Evolutionary conservation across 1,284 basidiomycete species (phyloP), one percentile per base, ranked within the genome.

Genomic region (Mycosarcoma maydis): DNA sequence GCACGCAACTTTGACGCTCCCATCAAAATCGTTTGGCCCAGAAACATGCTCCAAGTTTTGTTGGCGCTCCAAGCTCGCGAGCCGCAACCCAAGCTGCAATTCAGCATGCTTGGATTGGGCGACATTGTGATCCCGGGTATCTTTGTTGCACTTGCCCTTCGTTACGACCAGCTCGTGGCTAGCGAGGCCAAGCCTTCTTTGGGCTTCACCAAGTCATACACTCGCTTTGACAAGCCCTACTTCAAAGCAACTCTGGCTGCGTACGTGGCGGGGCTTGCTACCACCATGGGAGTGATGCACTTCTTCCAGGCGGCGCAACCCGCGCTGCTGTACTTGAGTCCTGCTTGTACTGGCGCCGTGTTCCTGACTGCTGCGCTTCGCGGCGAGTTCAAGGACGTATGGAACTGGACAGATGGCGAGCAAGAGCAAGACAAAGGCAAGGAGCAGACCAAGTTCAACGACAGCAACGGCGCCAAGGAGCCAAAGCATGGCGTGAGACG

Each of bases 1-100:
- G 95, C 95, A 1, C 94, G 90, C 30, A 89, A 87, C 53, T 87
- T 98, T 55, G 94, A 98, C 74, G 88, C 90, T n/a, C 95, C 95
- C 13, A 96, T 88, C 54, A 76, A 75, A n/a, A 87, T 90, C 67
- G 84, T 85, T 19, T 83, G 26, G 82, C 84, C 38, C 83, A 83
- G 36, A 83, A 86, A 75, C 52, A 55, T 78, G 6, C 14, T 72
- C 29, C 59, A 72, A 2, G 69, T 60, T 1, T 5, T 71, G 5
- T 17, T 23, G 17, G 62, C 69, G 19, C 40, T 68, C 3, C 45
- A 41, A 22, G 39, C 52, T 11, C 38, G 52, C 17, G 44, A 57
- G 23, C 44, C 55, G 11, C 39, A 57, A 40, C 60, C 72, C 23
- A 60, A 78, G 42, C 76, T 80, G 43, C 91, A 92, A 10, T 92